phyloP scores from a whole-genome alignment of 352 stramenopile species.

The Pythium aquatile region DNA sequence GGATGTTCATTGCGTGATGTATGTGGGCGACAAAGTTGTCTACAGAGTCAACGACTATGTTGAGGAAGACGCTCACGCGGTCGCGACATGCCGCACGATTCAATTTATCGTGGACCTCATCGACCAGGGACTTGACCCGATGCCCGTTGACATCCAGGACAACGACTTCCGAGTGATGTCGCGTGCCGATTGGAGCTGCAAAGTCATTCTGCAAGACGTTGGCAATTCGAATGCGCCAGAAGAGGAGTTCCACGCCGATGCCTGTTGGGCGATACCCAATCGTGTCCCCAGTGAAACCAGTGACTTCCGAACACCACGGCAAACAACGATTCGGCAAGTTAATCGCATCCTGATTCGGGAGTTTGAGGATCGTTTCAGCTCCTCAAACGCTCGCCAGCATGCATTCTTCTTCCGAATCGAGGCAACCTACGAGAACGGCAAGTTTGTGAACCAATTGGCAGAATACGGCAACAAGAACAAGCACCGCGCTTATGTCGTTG shows the following conservation, averaged over 20 bases:
- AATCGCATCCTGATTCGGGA: slow-evolving; percentile 39
- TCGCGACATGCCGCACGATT: slow-evolving; percentile 49
- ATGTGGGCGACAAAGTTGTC: slow-evolving; percentile 42
- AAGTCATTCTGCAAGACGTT: slow-evolving; percentile 51
- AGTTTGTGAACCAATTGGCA: slow-evolving; percentile 65
- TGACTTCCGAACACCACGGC: slow-evolving; percentile 28
- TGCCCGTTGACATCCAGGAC: slow-evolving; percentile 36
- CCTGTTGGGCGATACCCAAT: slow-evolving; percentile 41
- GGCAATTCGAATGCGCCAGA: slow-evolving; percentile 35
- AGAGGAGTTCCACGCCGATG: slow-evolving; percentile 64
- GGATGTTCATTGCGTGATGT: slow-evolving; percentile 26
- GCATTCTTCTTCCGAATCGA: slow-evolving; percentile 58
- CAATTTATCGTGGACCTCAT: slow-evolving; percentile 77
- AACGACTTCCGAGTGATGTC: slow-evolving; percentile 15
- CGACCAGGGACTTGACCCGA: slow-evolving; percentile 57
- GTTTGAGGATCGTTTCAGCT: slow-evolving; percentile 42
- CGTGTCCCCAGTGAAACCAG: slow-evolving; percentile 23
- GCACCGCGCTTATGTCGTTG: slow-evolving; percentile 39
- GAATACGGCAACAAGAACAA: slow-evolving; percentile 73
- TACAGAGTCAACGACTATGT: slow-evolving; percentile 50
- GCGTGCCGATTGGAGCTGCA: slow-evolving; percentile 46
- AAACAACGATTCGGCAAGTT: slow-evolving; percentile 42
- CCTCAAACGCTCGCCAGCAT: slow-evolving; percentile 41
- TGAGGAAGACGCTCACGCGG: slow-evolving; percentile 44
- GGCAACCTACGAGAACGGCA: slow-evolving; percentile 66